These are phyloP conservation scores for Epichloe gansuensis DNA, from an alignment of 2,329 filamentous ascomycete genomes.

Conservation along the genomic window DNA sequence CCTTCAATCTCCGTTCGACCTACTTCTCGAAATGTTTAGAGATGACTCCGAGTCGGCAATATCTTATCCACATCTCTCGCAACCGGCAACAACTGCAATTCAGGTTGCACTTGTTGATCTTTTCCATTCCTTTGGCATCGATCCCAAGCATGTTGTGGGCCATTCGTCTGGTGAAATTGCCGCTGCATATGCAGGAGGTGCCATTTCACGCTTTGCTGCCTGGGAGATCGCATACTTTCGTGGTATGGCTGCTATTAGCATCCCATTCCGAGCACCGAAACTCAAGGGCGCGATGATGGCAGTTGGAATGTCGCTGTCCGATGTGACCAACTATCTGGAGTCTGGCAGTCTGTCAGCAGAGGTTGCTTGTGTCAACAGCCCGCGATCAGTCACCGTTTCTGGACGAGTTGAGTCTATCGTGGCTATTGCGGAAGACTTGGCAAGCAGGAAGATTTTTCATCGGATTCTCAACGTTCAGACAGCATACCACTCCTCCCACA, in stretches of 20 bases:
- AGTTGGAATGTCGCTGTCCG: conserved; percentile 20
- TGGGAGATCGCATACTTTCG: conserved; percentile 31
- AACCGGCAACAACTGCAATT: conserved; percentile 29
- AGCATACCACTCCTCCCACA: conserved; percentile 34
- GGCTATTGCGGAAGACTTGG: conserved; percentile 20
- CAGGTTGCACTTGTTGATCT: conserved; percentile 32
- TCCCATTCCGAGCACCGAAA: conserved; percentile 15
- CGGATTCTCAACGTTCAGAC: conserved; percentile 24
- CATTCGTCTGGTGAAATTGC: conserved; percentile 37
- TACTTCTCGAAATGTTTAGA: conserved; percentile 25
- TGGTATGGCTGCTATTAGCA: conserved; percentile 22
- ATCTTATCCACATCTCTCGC: conserved; percentile 24
- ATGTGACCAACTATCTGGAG: conserved; percentile 18
- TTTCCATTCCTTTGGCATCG: conserved; percentile 20
- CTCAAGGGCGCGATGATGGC: conserved; percentile 31
- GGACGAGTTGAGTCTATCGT: conserved; percentile 23
- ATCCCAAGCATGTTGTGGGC: conserved; percentile 25
- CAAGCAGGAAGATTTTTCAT: conserved; percentile 19
- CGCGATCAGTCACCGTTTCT: conserved; percentile 31
- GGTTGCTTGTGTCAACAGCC: conserved; percentile 34
- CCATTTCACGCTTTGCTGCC: conserved; percentile 24
- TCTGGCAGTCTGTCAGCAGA: conserved; percentile 13
- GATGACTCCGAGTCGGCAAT: conserved; percentile 16
- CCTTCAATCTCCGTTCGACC: conserved; percentile 21
- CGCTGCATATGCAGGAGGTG: conserved; percentile 28